Percentiles rank a stretch among this genome's conserved stretches.
Conservation (phyloP, 2,329 filamentous ascomycete species). For the Capronia epimyces region DNA sequence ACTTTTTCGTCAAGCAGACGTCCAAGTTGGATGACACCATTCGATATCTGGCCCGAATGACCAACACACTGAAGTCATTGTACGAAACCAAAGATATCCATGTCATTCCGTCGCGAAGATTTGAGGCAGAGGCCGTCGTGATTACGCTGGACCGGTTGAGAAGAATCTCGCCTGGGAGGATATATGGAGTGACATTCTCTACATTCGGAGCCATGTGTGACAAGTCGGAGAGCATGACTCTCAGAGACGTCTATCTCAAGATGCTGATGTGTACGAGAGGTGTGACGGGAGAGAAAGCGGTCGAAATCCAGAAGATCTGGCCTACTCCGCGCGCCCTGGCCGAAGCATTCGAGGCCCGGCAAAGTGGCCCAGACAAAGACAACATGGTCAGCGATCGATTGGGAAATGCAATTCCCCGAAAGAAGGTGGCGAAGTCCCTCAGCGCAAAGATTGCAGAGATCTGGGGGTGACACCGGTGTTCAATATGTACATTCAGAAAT, state of each 20-base stretch:
- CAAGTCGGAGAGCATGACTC: slow-evolving; percentile 68
- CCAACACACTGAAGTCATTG: slow-evolving; percentile 57
- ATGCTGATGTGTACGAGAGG: slow-evolving; percentile 80
- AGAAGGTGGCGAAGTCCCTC: slow-evolving; percentile 60
- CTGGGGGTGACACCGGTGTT: slow-evolving; percentile 20
- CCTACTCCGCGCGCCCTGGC: slow-evolving; percentile 66
- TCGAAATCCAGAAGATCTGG: slow-evolving; percentile 76
- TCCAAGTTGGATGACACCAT: slow-evolving; percentile 72
- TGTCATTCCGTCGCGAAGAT: slow-evolving; percentile 18
- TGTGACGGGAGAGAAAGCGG: slow-evolving; percentile 69
- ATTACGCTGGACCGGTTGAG: slow-evolving; percentile 57
- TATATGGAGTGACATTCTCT: slow-evolving; percentile 64
- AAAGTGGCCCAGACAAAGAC: slow-evolving; percentile 41
- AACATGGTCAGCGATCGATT: slow-evolving; percentile 57
- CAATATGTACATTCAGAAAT: neutral
- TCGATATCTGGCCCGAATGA: slow-evolving; percentile 68
- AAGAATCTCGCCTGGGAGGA: slow-evolving; percentile 45
- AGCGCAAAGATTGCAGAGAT: slow-evolving; percentile 51
- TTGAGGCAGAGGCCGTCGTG: slow-evolving; percentile 58
- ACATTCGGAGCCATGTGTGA: slow-evolving; percentile 67
- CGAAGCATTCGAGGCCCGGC: slow-evolving; percentile 58
- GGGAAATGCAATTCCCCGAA: slow-evolving; percentile 54
- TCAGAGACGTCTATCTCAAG: slow-evolving; percentile 71
- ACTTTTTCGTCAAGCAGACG: slow-evolving; percentile 73
- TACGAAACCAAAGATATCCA: slow-evolving; percentile 43